phyloP scores from a whole-genome alignment of 768 basidiomycete genomes.

The Aureoboletus auriporus region DNA sequence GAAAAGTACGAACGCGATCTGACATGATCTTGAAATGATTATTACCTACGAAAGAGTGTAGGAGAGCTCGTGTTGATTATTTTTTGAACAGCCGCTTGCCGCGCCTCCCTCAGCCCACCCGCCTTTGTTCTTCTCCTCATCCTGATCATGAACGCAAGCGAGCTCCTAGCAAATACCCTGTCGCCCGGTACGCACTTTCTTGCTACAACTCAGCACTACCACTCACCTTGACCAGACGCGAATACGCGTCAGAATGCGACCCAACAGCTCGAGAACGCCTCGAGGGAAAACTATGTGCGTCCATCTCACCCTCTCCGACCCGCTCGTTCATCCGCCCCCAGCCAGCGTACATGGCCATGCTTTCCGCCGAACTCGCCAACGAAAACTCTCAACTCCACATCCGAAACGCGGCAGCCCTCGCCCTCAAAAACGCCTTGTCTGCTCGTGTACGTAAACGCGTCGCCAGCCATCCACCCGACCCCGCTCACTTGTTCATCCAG shows the following conservation, averaged over 20 bases:
- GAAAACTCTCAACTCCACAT: conserved; percentile 68
- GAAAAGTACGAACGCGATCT: conserved; percentile 26
- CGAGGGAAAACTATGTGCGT: conserved; percentile 87
- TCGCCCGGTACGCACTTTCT: conserved; percentile 66
- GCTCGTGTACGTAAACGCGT: conserved; percentile 68
- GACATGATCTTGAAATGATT: conserved; percentile 24
- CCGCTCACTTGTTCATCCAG: conserved; percentile 37
- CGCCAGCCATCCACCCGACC: conserved; percentile 17
- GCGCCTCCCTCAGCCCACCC: conserved; percentile 27
- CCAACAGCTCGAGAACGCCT: conserved; percentile 80
- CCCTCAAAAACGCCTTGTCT: conserved; percentile 91
- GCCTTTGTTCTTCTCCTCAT: conserved; percentile 16
- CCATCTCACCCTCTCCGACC: background rate
- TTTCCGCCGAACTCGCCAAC: conserved; percentile 79
- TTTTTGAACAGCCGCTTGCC: conserved; percentile 36
- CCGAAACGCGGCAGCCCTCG: conserved; percentile 93
- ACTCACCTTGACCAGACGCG: conserved; percentile 55
- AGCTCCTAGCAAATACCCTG: conserved; percentile 89
- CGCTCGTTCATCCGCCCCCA: conserved; percentile 32
- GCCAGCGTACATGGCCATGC: conserved; percentile 92
- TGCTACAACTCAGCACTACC: conserved; percentile 24
- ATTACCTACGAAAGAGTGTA: conserved; percentile 9
- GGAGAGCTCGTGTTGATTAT: conserved; percentile 8
- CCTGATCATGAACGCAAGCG: conserved; percentile 80
- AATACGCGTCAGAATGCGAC: conserved; percentile 90